Conservation (phyloP, 345 rosid species). For the Erysimum cheiranthoides region DNA sequence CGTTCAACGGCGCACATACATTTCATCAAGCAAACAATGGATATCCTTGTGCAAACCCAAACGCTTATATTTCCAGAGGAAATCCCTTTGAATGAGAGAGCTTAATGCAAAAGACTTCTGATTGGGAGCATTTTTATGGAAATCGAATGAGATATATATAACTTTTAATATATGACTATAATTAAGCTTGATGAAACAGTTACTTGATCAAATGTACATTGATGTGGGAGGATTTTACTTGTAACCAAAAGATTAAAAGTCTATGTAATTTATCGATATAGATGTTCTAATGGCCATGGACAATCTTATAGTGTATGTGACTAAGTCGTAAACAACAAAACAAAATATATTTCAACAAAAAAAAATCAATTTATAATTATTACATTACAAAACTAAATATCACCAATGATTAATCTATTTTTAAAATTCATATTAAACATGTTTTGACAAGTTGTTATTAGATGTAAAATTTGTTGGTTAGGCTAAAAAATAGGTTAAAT, state of each 20-base stretch:
- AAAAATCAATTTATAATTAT: background rate
- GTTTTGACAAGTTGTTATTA: background rate
- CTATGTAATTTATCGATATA: constrained; percentile 8
- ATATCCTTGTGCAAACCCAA: constrained; percentile 45
- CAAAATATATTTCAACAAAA: background rate
- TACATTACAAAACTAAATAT: background rate
- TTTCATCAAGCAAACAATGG: constrained; percentile 46
- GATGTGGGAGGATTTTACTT: background rate
- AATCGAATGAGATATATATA: background rate
- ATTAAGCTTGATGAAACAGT: constrained; percentile 14
- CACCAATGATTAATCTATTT: background rate
- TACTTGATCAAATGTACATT: constrained; percentile 25
- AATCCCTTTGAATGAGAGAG: constrained; percentile 64
- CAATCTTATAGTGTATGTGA: background rate
- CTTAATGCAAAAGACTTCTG: constrained; percentile 8
- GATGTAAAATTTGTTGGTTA: background rate
- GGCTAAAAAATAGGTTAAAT: background rate
- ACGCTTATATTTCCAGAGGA: constrained; percentile 54
- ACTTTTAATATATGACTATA: background rate
- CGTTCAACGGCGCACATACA: constrained; percentile 36
- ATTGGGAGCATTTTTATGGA: background rate
- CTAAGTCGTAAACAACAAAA: background rate
- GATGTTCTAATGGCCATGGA: background rate
- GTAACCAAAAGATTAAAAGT: constrained; percentile 1
- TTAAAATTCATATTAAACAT: background rate